Evolutionary conservation across 331 rosid genomes (phyloP).

Genomic region (Quercus lobata): DNA sequence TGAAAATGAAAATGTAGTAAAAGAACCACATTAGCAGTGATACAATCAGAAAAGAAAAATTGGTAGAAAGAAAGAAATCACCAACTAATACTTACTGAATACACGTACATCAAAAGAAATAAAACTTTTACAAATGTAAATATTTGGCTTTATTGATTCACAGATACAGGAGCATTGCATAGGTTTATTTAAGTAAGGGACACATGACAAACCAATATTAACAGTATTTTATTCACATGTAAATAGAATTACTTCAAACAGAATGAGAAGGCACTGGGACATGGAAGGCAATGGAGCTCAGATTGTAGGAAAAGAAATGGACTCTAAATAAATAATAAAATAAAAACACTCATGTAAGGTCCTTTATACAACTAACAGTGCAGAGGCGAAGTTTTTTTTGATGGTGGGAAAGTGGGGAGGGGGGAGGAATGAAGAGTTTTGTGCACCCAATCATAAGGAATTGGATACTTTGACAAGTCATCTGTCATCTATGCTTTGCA

Average conservation of each 20-base stretch:
- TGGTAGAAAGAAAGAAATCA: conserved; percentile 8
- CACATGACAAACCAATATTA: background rate
- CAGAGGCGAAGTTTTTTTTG: no score
- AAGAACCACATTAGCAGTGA: conserved; percentile 14
- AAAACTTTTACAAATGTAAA: background rate
- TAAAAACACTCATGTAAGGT: no score
- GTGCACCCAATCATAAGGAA: no score
- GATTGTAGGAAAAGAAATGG: background rate
- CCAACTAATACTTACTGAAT: background rate
- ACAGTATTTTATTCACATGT: background rate
- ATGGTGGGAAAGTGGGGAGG: no score
- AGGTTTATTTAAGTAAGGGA: background rate
- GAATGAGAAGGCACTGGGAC: no score
- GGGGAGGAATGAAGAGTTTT: no score
- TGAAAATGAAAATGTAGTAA: conserved; percentile 14
- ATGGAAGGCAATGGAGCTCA: background rate
- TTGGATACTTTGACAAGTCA: no score
- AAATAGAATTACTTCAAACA: background rate
- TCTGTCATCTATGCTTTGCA: no score
- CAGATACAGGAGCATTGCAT: background rate
- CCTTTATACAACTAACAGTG: no score
- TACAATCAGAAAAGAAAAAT: conserved; percentile 12
- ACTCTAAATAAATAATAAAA: background rate
- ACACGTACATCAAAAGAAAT: background rate
- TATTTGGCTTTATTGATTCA: background rate